Conservation (phyloP, 2,329 filamentous ascomycete genomes). For the Chaetomium strumarium region DNA sequence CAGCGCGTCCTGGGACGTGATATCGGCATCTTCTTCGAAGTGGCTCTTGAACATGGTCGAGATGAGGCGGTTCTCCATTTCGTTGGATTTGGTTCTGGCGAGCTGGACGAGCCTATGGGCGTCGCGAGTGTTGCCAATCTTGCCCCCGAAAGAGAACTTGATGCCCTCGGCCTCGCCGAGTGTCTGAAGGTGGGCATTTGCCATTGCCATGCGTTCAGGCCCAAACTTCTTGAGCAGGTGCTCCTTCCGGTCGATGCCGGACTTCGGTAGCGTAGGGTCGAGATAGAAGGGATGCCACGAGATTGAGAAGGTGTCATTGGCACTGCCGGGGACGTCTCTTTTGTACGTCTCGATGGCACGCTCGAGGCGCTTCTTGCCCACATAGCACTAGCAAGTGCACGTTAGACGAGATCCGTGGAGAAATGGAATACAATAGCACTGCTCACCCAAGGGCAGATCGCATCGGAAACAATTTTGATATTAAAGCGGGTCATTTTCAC, state of each 20-base stretch:
- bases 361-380: slow-evolving; percentile 71
- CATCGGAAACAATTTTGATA: slow-evolving; percentile 75
- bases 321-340: slow-evolving; percentile 51
- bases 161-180: slow-evolving; percentile 65
- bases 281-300: slow-evolving; percentile 79
- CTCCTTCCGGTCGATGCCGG: slow-evolving; percentile 39
- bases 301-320: slow-evolving; percentile 63
- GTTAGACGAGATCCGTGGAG: background rate
- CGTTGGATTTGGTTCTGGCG: slow-evolving; percentile 44
- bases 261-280: slow-evolving; percentile 54
- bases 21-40: slow-evolving; percentile 59
- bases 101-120: slow-evolving; percentile 73
- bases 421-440: slow-evolving; percentile 1
- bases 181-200: slow-evolving; percentile 35
- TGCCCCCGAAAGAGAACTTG: slow-evolving; percentile 64
- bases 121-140: slow-evolving; percentile 70
- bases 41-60: slow-evolving; percentile 59
- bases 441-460: slow-evolving; percentile 61
- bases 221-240: slow-evolving; percentile 63
- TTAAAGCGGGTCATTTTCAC: slow-evolving; percentile 63
- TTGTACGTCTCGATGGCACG: slow-evolving; percentile 64
- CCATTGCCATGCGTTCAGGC: slow-evolving; percentile 40
- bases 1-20: slow-evolving; percentile 52
- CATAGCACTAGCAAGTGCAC: slow-evolving; percentile 55
- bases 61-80: slow-evolving; percentile 54